A percentile compares a stretch with the other conserved stretches of the same genome.
Conservation (phyloP, 495 filamentous ascomycete species). For the Filosporella fistucella region DNA sequence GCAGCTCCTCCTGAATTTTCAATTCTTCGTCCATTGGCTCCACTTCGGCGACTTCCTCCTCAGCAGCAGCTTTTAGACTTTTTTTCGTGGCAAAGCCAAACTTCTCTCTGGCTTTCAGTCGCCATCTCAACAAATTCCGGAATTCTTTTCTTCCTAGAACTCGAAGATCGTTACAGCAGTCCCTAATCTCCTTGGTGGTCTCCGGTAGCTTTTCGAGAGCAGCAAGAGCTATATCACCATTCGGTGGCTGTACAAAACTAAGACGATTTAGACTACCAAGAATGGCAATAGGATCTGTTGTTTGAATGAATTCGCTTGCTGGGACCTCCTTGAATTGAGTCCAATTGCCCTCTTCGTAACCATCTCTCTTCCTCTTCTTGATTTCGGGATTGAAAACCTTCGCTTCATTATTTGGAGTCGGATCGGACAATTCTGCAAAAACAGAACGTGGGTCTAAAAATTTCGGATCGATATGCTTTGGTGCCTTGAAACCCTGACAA, state of each 20-base stretch:
- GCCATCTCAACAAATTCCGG: constrained; percentile 87
- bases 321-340: constrained; percentile 85
- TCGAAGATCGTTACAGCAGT: constrained; percentile 84
- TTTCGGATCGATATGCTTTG: constrained; percentile 85
- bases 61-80: constrained; percentile 42
- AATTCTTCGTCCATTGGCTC: constrained; percentile 92
- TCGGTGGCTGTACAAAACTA: constrained; percentile 68
- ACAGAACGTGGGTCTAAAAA: constrained; percentile 88
- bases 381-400: constrained; percentile 96
- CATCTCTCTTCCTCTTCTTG: constrained; percentile 94
- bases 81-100: constrained; percentile 85
- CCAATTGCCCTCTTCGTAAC: constrained; percentile 95
- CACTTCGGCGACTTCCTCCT: constrained; percentile 71
- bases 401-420: constrained; percentile 92
- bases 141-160: constrained; percentile 94
- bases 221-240: constrained; percentile 81
- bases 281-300: constrained; percentile 92
- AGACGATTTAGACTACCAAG: constrained; percentile 81
- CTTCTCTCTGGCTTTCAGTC: constrained; percentile 81
- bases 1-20: constrained; percentile 79
- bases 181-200: constrained; percentile 81
- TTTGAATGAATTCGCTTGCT: constrained; percentile 92
- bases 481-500: constrained; percentile 89
- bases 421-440: constrained; percentile 88
- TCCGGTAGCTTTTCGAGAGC: constrained; percentile 87